These are phyloP conservation scores for Collybia nuda DNA, from an alignment of 768 basidiomycete genomes.

Conservation along the genomic window DNA sequence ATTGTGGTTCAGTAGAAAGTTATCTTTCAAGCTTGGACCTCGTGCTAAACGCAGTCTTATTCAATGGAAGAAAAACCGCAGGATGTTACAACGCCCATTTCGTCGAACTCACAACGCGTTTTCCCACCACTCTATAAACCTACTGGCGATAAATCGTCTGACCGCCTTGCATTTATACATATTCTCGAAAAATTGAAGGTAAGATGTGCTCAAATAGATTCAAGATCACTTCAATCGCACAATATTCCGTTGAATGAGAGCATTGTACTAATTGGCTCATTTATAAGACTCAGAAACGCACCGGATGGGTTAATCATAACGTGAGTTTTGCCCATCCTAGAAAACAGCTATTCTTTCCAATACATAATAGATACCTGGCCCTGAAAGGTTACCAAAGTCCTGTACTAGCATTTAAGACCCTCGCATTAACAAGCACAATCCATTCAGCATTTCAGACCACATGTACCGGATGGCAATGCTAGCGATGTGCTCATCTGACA, in stretches of 20 bases:
- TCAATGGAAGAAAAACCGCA: too few relatives aligned
- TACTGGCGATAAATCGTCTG: constrained; percentile 52
- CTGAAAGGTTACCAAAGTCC: constrained; percentile 68
- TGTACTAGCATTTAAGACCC: neutral
- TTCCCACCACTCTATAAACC: constrained; percentile 62
- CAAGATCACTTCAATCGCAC: too few relatives aligned
- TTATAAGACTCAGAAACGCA: constrained; percentile 86
- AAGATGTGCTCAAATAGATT: neutral
- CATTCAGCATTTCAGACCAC: constrained; percentile 83
- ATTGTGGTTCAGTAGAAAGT: too few relatives aligned
- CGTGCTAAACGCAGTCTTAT: too few relatives aligned
- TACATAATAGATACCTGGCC: constrained; percentile 62
- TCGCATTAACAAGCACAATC: too few relatives aligned
- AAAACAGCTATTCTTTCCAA: neutral
- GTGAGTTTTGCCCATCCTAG: constrained; percentile 34
- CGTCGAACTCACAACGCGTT: constrained; percentile 5
- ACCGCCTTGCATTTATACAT: constrained; percentile 89
- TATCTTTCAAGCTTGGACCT: too few relatives aligned
- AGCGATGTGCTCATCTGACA: constrained; percentile 81
- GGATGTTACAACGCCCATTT: too few relatives aligned
- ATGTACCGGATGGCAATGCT: constrained; percentile 98
- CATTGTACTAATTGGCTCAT: neutral
- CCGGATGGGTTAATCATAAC: constrained; percentile 89
- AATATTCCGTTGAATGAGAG: too few relatives aligned
- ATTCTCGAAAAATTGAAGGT: constrained; percentile 89